Evolutionary conservation across 73 alveolate species (phyloP).

Genomic region (Effrenium voratum): DNA sequence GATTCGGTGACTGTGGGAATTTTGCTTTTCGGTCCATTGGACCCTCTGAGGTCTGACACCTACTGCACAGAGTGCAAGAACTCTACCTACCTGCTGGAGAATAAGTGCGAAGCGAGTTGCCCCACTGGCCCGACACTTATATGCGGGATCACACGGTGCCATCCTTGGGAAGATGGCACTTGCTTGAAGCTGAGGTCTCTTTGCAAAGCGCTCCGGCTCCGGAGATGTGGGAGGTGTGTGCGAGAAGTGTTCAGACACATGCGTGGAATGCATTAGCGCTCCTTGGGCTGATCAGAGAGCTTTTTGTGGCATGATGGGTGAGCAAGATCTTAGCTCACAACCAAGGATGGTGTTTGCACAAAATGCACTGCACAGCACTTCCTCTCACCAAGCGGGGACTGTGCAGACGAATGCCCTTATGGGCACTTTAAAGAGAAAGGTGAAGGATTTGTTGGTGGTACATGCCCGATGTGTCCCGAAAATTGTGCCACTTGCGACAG

Average conservation of each 20-base stretch:
- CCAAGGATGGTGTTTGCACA: not conserved
- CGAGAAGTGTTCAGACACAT: not conserved
- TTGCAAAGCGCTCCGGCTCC: conserved; percentile 3
- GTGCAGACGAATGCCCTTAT: not conserved
- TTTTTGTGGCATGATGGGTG: not conserved
- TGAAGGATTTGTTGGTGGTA: not conserved
- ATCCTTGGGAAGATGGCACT: not conserved
- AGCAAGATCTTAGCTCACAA: not conserved
- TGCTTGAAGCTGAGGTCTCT: not conserved
- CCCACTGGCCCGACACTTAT: not conserved
- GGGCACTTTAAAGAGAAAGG: not conserved
- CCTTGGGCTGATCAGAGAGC: not conserved
- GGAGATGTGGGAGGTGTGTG: conserved; percentile 16
- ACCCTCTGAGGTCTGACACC: not conserved
- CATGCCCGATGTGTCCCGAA: conserved; percentile 19
- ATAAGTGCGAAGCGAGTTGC: not conserved
- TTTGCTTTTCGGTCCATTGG: not conserved
- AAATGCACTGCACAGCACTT: not conserved
- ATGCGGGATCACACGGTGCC: not conserved
- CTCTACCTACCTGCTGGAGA: not conserved
- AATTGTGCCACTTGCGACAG: conserved; percentile 13
- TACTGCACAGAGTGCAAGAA: conserved; percentile 21
- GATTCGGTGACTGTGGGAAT: not conserved
- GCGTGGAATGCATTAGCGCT: not conserved
- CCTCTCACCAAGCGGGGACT: not conserved